Percentiles rank a stretch among this genome's conserved stretches.
Conservation (phyloP, 129 eudicot species). For the Oenanthe sinensis region DNA sequence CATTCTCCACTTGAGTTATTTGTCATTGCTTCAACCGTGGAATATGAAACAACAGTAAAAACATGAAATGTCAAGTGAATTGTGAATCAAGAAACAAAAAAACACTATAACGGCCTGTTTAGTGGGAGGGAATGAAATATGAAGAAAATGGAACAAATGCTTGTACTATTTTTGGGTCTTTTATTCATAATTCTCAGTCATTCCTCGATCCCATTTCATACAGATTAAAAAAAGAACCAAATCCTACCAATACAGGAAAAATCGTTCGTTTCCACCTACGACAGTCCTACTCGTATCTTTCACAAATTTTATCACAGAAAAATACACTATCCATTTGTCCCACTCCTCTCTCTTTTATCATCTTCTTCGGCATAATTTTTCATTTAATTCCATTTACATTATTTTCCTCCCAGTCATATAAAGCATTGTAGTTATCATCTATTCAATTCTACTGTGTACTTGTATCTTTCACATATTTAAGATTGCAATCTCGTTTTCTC, state of each 20-base stretch:
- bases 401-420: background rate
- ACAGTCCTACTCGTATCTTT: background rate
- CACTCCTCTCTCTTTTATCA: background rate
- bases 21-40: background rate
- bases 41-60: background rate
- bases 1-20: background rate
- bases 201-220: background rate
- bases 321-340: background rate
- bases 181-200: too few relatives aligned
- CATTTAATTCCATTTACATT: background rate
- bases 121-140: too few relatives aligned
- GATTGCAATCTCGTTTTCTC: too few relatives aligned
- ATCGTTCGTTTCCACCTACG: background rate
- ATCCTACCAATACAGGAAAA: too few relatives aligned
- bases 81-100: background rate
- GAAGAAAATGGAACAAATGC: too few relatives aligned
- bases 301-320: background rate
- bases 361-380: too few relatives aligned
- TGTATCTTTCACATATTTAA: too few relatives aligned
- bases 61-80: too few relatives aligned
- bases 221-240: background rate
- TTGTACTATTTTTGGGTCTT: too few relatives aligned
- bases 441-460: too few relatives aligned
- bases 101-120: too few relatives aligned
- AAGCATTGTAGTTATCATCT: background rate